Percentiles rank a stretch among this genome's conserved stretches.
Conservation (phyloP, 257 asterid species). For the Fraxinus excelsior region DNA sequence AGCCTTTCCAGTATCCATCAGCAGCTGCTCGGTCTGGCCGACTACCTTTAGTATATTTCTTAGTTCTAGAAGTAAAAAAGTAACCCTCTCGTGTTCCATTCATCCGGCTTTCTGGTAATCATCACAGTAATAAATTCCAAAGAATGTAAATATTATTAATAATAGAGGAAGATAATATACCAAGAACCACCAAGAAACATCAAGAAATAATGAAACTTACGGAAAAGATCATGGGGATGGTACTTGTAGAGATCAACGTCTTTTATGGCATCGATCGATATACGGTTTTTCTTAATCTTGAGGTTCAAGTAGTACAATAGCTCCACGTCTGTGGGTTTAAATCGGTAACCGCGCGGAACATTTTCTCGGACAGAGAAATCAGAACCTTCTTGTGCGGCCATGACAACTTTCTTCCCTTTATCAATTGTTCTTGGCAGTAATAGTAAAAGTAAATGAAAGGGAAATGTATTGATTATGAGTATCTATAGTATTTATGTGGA, state of each 20-base stretch:
- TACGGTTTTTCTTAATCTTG: not conserved
- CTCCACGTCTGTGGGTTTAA: not conserved
- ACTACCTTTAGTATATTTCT: not conserved
- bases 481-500: no score
- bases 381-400: not conserved
- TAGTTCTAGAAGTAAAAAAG: not conserved
- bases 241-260: not conserved
- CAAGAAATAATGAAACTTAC: not conserved
- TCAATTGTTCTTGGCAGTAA: not conserved
- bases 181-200: not conserved
- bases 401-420: not conserved
- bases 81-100: not conserved
- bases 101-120: not conserved
- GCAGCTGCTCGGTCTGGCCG: not conserved
- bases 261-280: not conserved
- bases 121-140: no score
- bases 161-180: no score
- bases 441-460: not conserved
- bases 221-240: not conserved
- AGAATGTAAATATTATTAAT: not conserved
- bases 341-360: not conserved
- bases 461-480: not conserved
- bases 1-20: slow-evolving; percentile 3
- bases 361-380: not conserved
- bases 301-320: not conserved